These are phyloP conservation scores for Hymenoscyphus fructigenus DNA, from an alignment of 2,329 filamentous ascomycete species.

Conservation along the genomic window DNA sequence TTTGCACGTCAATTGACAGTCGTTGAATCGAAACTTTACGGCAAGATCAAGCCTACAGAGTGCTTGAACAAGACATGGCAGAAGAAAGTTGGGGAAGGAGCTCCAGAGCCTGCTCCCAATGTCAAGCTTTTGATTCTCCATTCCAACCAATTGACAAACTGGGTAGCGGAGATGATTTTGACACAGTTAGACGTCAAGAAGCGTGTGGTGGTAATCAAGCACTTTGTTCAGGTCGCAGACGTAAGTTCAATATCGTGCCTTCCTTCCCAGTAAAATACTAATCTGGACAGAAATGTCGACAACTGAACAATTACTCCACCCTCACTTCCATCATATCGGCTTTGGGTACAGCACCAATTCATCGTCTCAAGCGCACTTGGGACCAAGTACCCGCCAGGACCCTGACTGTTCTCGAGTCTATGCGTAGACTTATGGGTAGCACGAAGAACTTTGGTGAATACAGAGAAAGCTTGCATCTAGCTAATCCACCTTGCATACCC, in stretches of 20 bases:
- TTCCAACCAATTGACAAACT: constrained; percentile 98
- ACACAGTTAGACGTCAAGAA: constrained; percentile 94
- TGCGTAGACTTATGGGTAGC: constrained; percentile 93
- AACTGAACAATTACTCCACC: constrained; percentile 94
- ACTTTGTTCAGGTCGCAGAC: constrained; percentile 95
- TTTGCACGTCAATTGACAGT: constrained; percentile 98
- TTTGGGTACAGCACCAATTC: constrained; percentile 89
- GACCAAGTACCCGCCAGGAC: constrained; percentile 86
- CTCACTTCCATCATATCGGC: constrained; percentile 97
- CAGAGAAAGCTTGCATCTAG: constrained; percentile 84
- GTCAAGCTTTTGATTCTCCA: constrained; percentile 96
- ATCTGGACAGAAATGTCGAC: constrained; percentile 75
- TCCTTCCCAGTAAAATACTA: constrained; percentile 19
- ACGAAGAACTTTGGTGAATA: constrained; percentile 99
- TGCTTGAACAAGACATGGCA: constrained; percentile 99
- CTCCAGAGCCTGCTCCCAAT: constrained; percentile 84
- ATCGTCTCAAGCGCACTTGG: constrained; percentile 92
- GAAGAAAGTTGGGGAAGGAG: constrained; percentile 82
- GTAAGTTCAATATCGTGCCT: constrained; percentile 53
- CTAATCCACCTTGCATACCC: constrained; percentile 94
- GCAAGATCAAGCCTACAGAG: constrained; percentile 93
- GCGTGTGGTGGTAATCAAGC: constrained; percentile 95
- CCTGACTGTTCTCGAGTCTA: constrained; percentile 75
- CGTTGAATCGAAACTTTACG: constrained; percentile 91
- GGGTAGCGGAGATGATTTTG: constrained; percentile 98